A percentile compares a stretch with the other conserved stretches of the same genome.
Conservation (phyloP, 768 basidiomycete genomes). For the Termitomyces sp. region DNA sequence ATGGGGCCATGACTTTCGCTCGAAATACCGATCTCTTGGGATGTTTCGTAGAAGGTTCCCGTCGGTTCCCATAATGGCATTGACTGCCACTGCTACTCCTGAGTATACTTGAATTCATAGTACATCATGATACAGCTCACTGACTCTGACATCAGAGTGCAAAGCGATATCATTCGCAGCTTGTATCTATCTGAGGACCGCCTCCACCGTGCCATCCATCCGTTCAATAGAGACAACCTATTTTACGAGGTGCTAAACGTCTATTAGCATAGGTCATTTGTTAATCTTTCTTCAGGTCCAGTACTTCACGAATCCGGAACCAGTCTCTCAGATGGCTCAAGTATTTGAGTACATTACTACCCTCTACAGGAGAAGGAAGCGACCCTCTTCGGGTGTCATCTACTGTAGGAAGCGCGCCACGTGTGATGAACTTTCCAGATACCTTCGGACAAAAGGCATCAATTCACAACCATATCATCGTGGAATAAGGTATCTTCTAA, state of each 20-base stretch:
- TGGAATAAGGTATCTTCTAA: slow-evolving; percentile 46
- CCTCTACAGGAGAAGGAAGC: slow-evolving; percentile 53
- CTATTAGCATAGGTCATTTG: not conserved
- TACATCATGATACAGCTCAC: not conserved
- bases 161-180: slow-evolving; percentile 63
- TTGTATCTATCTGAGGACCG: slow-evolving; percentile 53
- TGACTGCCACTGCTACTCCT: slow-evolving; percentile 80
- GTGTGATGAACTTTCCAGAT: slow-evolving; percentile 63
- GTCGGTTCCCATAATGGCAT: slow-evolving; percentile 78
- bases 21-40: slow-evolving; percentile 69
- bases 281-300: slow-evolving; percentile 42
- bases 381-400: slow-evolving; percentile 65
- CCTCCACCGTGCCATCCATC: slow-evolving; percentile 63
- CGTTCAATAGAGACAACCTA: slow-evolving; percentile 76
- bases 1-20: slow-evolving; percentile 82
- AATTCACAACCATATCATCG: slow-evolving; percentile 71
- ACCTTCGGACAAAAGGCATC: slow-evolving; percentile 61
- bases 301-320: slow-evolving; percentile 51
- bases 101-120: slow-evolving; percentile 35
- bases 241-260: slow-evolving; percentile 65
- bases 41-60: slow-evolving; percentile 61
- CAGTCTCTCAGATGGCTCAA: slow-evolving; percentile 53
- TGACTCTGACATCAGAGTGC: slow-evolving; percentile 44
- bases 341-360: slow-evolving; percentile 61
- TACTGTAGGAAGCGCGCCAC: slow-evolving; percentile 67